Evolutionary conservation across 352 stramenopile species (phyloP).

Genomic region (Phytophthora aleatoria): DNA sequence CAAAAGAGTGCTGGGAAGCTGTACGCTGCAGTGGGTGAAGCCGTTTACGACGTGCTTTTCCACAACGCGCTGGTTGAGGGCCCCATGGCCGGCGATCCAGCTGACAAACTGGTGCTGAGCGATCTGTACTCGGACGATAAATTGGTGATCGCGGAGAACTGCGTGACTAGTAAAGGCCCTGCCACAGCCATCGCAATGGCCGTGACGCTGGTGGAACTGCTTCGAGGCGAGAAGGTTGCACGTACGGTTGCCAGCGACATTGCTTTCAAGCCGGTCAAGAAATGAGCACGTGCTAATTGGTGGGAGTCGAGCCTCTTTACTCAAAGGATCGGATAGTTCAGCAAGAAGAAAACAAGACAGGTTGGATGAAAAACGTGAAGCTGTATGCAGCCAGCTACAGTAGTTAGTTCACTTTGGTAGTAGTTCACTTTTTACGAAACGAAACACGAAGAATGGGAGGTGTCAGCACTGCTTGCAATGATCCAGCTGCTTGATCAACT

Average conservation of each 20-base stretch:
- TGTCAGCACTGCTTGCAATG: constrained; percentile 26
- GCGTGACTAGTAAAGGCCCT: constrained; percentile 68
- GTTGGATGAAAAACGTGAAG: background rate
- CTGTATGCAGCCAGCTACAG: background rate
- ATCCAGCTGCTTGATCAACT: constrained; percentile 27
- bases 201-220: constrained; percentile 59
- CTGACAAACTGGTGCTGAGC: constrained; percentile 39
- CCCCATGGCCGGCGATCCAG: constrained; percentile 49
- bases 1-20: constrained; percentile 57
- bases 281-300: constrained; percentile 7
- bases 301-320: background rate
- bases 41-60: constrained; percentile 56
- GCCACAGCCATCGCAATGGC: constrained; percentile 62
- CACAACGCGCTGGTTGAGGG: constrained; percentile 57
- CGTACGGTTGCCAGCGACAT: constrained; percentile 37
- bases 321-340: too few relatives aligned
- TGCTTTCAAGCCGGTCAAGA: constrained; percentile 37
- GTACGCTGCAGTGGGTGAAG: constrained; percentile 62
- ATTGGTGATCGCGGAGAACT: constrained; percentile 66
- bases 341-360: too few relatives aligned
- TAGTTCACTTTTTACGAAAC: constrained; percentile 29
- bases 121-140: constrained; percentile 56
- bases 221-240: constrained; percentile 53
- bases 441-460: constrained; percentile 38
- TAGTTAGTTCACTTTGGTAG: constrained; percentile 1